phyloP scores from a whole-genome alignment of 257 asterid species.

The Misopates orontium region DNA sequence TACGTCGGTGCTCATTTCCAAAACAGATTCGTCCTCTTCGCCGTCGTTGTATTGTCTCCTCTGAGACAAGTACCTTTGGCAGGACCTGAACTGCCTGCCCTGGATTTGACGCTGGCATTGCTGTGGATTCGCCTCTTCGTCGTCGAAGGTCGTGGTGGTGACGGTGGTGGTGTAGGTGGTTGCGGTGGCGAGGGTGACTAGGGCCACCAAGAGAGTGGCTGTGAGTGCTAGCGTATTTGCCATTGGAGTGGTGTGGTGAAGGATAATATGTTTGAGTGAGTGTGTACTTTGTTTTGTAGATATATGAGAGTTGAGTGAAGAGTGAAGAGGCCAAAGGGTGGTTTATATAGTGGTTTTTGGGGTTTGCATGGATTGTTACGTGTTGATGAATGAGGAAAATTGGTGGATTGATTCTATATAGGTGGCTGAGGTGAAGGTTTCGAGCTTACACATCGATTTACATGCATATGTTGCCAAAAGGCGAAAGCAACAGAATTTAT shows the following conservation, averaged over 20 bases:
- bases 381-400: slow-evolving; percentile 26
- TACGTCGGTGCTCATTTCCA: background rate
- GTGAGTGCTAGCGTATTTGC: slow-evolving; percentile 33
- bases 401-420: background rate
- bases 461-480: too few species aligned
- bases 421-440: background rate
- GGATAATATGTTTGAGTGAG: background rate
- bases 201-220: slow-evolving; percentile 40
- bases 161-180: slow-evolving; percentile 41
- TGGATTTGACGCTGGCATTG: slow-evolving; percentile 39
- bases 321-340: background rate
- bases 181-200: slow-evolving; percentile 38
- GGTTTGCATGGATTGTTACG: slow-evolving; percentile 41
- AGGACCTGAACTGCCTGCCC: slow-evolving; percentile 31
- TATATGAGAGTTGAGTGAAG: background rate
- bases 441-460: too few species aligned
- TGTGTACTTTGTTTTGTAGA: background rate
- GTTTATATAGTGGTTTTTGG: slow-evolving; percentile 29
- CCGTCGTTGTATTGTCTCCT: too few species aligned
- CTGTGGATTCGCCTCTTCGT: slow-evolving; percentile 15
- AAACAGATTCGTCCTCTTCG: background rate
- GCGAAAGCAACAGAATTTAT: too few species aligned
- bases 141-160: slow-evolving; percentile 35
- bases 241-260: slow-evolving; percentile 22
- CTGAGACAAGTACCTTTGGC: slow-evolving; percentile 27